A percentile compares a stretch with the other conserved stretches of the same genome.
phyloP scores from a whole-genome alignment of 2,329 filamentous ascomycete genomes.

The Ophiocordyceps unilateralis region DNA sequence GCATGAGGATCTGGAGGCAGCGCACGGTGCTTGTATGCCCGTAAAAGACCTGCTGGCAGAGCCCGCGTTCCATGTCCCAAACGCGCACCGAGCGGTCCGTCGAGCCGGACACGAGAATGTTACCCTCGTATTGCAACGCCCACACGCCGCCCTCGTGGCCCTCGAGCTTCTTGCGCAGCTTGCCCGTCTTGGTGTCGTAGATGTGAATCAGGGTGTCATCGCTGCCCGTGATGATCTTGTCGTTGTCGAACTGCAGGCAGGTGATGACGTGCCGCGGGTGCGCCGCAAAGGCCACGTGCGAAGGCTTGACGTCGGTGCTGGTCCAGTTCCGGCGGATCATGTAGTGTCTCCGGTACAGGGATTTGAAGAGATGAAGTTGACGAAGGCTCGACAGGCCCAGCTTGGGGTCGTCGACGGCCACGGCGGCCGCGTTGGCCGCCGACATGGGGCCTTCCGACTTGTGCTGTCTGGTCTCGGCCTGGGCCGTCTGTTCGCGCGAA shows the following conservation, averaged over 20 bases:
- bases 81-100: conserved; percentile 97
- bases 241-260: conserved; percentile 90
- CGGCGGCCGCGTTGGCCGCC: conserved; percentile 67
- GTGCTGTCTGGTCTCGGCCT: conserved; percentile 26
- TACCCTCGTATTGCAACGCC: conserved; percentile 92
- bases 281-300: conserved; percentile 89
- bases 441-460: conserved; percentile 71
- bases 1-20: conserved; percentile 86
- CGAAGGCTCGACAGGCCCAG: conserved; percentile 64
- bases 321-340: conserved; percentile 90
- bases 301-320: conserved; percentile 63
- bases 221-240: conserved; percentile 95
- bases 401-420: conserved; percentile 66
- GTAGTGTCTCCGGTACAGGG: conserved; percentile 81
- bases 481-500: conserved; percentile 23
- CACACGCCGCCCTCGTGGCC: conserved; percentile 96
- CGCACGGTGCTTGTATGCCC: conserved; percentile 95
- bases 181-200: conserved; percentile 91
- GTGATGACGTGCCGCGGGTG: conserved; percentile 95
- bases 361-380: conserved; percentile 87
- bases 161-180: conserved; percentile 63
- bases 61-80: conserved; percentile 90
- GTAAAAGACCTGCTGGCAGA: conserved; percentile 90
- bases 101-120: conserved; percentile 85
- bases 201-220: conserved; percentile 97